Conservation (phyloP, 2,329 filamentous ascomycete genomes). For the Xylariaceae sp. region DNA sequence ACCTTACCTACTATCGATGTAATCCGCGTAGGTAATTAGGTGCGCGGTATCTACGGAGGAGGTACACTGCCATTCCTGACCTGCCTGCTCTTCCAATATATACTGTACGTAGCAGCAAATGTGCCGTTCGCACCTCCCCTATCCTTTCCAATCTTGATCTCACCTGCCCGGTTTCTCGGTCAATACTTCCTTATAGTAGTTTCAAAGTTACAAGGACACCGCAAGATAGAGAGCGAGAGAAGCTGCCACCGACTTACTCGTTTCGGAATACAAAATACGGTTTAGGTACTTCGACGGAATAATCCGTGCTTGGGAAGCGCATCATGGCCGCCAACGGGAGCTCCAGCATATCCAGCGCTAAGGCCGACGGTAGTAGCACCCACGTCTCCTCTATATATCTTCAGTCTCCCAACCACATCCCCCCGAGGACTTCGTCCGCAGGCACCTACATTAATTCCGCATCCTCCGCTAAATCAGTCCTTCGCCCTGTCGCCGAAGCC, state of each 20-base stretch:
- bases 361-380: background rate
- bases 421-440: conserved; percentile 67
- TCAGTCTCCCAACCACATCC: conserved; percentile 61
- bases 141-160: background rate
- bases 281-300: background rate
- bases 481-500: conserved; percentile 54
- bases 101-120: too few species aligned
- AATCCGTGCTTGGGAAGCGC: background rate
- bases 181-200: background rate
- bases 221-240: background rate
- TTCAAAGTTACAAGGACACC: background rate
- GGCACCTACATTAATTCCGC: conserved; percentile 36
- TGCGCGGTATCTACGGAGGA: too few species aligned
- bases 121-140: background rate
- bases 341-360: conserved; percentile 10
- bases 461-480: conserved; percentile 36
- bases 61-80: too few species aligned
- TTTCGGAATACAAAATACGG: too few species aligned
- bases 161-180: background rate
- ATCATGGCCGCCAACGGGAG: conserved; percentile 22
- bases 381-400: conserved; percentile 24
- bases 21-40: too few species aligned
- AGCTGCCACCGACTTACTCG: too few species aligned
- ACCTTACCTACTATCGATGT: too few species aligned
- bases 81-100: too few species aligned